phyloP scores from a whole-genome alignment of 805 yeast genomes.

The Torulaspora quercuum region DNA sequence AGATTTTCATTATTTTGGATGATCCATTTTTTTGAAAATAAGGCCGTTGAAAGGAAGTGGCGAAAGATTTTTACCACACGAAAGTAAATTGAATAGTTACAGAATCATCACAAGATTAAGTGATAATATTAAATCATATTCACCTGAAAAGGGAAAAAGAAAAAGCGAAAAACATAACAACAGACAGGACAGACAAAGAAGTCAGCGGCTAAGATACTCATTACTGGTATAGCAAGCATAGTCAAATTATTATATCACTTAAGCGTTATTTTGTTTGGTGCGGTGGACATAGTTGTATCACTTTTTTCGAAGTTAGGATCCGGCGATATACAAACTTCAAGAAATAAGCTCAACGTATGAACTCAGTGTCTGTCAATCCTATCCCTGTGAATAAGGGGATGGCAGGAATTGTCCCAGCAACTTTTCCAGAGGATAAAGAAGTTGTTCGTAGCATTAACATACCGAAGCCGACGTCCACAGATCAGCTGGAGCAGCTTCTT shows the following conservation, averaged over 20 bases:
- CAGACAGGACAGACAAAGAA: conserved; percentile 4
- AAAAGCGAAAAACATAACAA: conserved; percentile 9
- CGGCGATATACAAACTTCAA: too few species aligned
- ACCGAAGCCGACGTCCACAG: conserved; percentile 29
- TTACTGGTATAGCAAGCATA: too few species aligned
- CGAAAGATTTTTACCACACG: conserved; percentile 11
- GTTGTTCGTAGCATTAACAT: conserved; percentile 14
- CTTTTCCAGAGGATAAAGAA: conserved; percentile 1
- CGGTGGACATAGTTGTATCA: too few species aligned
- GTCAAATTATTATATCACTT: too few species aligned
- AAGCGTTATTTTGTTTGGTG: too few species aligned
- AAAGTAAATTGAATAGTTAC: conserved; percentile 4
- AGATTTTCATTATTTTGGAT: too few species aligned
- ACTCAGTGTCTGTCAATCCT: conserved; percentile 6
- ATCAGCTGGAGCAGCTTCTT: conserved; percentile 32
- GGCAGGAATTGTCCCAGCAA: background rate
- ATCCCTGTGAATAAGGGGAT: conserved; percentile 1
- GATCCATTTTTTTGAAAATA: background rate
- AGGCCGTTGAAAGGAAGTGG: conserved; percentile 12
- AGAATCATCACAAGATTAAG: conserved; percentile 13
- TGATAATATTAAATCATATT: conserved; percentile 11
- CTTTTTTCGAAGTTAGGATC: too few species aligned
- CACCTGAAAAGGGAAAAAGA: conserved; percentile 11
- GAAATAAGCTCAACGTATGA: too few species aligned
- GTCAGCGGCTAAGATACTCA: conserved; percentile 12